Base-by-base conservation (phyloP, 352 stramenopile genomes). In the Globisporangium spinosum region DNA sequence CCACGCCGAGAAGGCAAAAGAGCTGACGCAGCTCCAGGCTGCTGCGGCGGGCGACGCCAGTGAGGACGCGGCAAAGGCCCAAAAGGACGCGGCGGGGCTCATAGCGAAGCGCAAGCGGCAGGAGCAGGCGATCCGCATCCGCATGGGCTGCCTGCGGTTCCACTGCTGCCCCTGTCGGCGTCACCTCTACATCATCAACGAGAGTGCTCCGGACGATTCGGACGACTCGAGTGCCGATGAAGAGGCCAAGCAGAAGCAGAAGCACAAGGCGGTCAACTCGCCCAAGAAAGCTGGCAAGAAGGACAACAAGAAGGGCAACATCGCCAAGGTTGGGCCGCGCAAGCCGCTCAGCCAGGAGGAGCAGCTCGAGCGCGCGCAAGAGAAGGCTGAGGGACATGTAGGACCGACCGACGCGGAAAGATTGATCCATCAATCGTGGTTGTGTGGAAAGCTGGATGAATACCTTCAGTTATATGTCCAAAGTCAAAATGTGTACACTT, bases 311-410 rank as follows among this genome's bases (percentile, higher is more conserved):
- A 79, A 79, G 45, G 65, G 79, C 27, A 89, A 88, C 43, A 74
- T 90, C 15, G 77, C 89, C 35, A 77, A 79, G 22, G 77, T 83
- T 23, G 78, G 79, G 6, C 67, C 80, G 62, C 78, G 83, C 20
- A 89, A 89, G 47, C 77, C 82, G 23, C 72, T 91, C n/a, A 89
- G 74, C 4, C 82, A 91, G 58, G 83, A 89, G 62, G 75, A 91
- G 63, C 75, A 81, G 0, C 78, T 90, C 15, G 83, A 91, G 49
- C 77, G 83, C 7, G 23, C 74, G 80, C 17, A 91, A 90, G 64
- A 68, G 83, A 10, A 73, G 83, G 8, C 62, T 89, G 55, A 68
- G 82, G 2, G 83, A 91, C 61, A 91, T 91, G 83, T 79, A 88
- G 64, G 81, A 91, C 62, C 73, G 81, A 2, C 81, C 83, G 17